Evolutionary conservation across 2,329 filamentous ascomycete species (phyloP).

Genomic region (Fusarium sp.): DNA sequence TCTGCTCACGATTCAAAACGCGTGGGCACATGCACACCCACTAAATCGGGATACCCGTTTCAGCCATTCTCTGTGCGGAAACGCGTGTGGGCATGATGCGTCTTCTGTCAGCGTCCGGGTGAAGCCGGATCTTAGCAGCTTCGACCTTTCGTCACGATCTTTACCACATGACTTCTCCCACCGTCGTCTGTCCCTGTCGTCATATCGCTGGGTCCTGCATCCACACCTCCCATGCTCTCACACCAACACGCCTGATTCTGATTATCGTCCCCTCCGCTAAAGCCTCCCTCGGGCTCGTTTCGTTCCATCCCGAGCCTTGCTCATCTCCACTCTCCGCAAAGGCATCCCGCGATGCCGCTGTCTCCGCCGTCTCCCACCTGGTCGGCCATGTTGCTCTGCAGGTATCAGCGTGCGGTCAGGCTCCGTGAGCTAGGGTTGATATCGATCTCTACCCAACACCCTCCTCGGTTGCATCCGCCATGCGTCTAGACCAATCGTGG

Average conservation of each 20-base stretch:
- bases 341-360: constrained; percentile 27
- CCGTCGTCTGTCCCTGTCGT: constrained; percentile 14
- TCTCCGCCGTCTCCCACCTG: constrained; percentile 25
- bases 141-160: constrained; percentile 34
- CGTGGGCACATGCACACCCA: background rate
- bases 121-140: constrained; percentile 28
- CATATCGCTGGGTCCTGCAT: constrained; percentile 21
- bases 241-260: constrained; percentile 18
- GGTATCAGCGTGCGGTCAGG: constrained; percentile 14
- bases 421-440: constrained; percentile 14
- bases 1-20: background rate
- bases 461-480: constrained; percentile 17
- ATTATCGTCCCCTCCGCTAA: constrained; percentile 4
- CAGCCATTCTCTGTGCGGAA: background rate
- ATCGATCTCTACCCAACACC: constrained; percentile 17
- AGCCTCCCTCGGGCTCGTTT: constrained; percentile 28
- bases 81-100: constrained; percentile 2
- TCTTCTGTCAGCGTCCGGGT: constrained; percentile 22
- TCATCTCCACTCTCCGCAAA: constrained; percentile 31
- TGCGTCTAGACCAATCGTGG: constrained; percentile 21
- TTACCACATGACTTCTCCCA: constrained; percentile 36
- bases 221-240: constrained; percentile 13
- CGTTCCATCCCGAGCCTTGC: constrained; percentile 31
- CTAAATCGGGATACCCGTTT: constrained; percentile 6
- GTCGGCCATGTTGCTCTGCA: constrained; percentile 1